A percentile compares a stretch with the other conserved stretches of the same genome.
These are phyloP conservation scores for Metschnikowia shivogae DNA, from an alignment of 805 yeast species.

Conservation along the genomic window DNA sequence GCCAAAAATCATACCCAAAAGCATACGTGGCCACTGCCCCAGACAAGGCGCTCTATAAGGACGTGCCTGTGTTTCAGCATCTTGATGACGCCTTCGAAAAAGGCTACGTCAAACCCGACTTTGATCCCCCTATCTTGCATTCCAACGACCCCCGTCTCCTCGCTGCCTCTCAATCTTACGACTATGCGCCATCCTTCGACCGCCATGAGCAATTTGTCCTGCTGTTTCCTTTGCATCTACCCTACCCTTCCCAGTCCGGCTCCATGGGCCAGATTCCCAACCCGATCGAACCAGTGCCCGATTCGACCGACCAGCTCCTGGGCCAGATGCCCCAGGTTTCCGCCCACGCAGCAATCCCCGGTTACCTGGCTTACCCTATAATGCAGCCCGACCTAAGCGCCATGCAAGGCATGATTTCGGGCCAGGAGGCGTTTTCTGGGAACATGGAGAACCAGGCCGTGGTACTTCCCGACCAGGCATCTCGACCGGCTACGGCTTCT, in stretches of 20 bases:
- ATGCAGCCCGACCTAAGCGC: constrained; percentile 3
- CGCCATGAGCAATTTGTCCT: constrained; percentile 1
- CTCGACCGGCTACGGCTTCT: neutral
- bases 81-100: neutral
- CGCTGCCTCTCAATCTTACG: neutral
- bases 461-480: constrained; percentile 1
- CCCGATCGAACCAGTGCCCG: too few relatives aligned
- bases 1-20: neutral
- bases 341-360: too few relatives aligned
- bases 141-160: constrained; percentile 2
- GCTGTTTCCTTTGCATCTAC: constrained; percentile 3
- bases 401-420: constrained; percentile 2
- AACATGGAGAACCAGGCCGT: neutral
- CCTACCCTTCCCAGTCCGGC: neutral
- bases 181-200: neutral
- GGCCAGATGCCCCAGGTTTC: too few relatives aligned
- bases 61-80: neutral
- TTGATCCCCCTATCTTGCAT: constrained; percentile 1
- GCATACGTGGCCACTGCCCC: neutral
- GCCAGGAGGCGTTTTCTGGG: constrained; percentile 2
- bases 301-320: too few relatives aligned
- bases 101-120: neutral
- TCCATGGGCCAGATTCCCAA: too few relatives aligned
- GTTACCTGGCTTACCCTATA: neutral
- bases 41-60: neutral